Base-by-base conservation (phyloP, 225 moss, liverwort and hornwort species). In the Bryum argenteum region DNA sequence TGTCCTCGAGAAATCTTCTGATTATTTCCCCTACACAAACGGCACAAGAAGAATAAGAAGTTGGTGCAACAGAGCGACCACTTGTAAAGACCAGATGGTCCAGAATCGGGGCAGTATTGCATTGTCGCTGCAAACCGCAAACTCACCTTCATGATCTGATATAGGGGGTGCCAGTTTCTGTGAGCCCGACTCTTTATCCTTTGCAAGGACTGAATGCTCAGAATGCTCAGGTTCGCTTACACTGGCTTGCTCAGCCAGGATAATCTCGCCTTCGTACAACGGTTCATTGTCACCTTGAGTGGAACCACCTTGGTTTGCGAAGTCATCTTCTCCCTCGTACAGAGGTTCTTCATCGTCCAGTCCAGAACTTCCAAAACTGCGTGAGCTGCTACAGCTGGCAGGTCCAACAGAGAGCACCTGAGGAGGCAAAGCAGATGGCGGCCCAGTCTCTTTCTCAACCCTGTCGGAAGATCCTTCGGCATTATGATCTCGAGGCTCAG, bases 261-360 rank as follows among this genome's bases (percentile, higher is more conserved):
- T 71, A 41, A 80, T 73, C 75, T 89, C 89, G 40, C 89, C 89
- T 78, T 89, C 89, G 56, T 89, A 89, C 43, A 89, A 63, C 56
- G 86, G 89, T 74, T 89, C 89, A 19, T 77, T 86, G 54, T 86
- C 83, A 62, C 84, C 86, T 74, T 83, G 83, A 75, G 72, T 86
- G 42, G 85, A 86, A 62, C 86, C 83, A 48, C 86, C 89, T 69
- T 80, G 86, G 76, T 84, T 83, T 43, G 83, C 83, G 2, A 83
- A 80, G 64, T 86, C 89, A 61, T 77, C 80, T 82, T 98, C 98
- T 66, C 98, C 94, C 78, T 94, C 92, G 39, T 98, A 94, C 11
- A 94, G 77, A 44, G 94, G 94, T 65, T 96, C 96, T 66, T 96
- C 96, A 66, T 93, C 91, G 39, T 89, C 89, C 78, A 93, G 72